Percentiles rank a stretch among this genome's conserved stretches.
Evolutionary conservation across 1,284 basidiomycete species (phyloP).

Genomic region (Neolentinus lepideus): DNA sequence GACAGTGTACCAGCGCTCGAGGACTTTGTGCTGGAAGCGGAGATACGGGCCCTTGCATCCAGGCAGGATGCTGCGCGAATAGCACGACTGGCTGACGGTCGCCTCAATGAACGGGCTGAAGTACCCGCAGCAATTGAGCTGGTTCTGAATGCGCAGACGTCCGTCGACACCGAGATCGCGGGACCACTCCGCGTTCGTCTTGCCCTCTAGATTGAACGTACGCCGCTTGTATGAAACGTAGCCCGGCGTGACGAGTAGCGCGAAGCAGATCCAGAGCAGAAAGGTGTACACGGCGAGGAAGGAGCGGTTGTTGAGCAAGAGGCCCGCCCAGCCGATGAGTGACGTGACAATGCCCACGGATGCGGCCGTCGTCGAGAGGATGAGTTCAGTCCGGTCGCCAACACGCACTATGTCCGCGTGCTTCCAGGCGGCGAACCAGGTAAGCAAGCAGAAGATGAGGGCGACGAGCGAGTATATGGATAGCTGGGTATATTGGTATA

Average conservation of each 20-base stretch:
- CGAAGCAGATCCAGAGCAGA: slow-evolving; percentile 52
- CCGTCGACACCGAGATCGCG: slow-evolving; percentile 38
- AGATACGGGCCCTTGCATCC: slow-evolving; percentile 54
- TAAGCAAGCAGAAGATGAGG: slow-evolving; percentile 45
- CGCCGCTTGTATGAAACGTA: slow-evolving; percentile 57
- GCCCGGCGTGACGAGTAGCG: slow-evolving; percentile 50
- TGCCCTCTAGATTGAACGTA: slow-evolving; percentile 59
- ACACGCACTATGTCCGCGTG: slow-evolving; percentile 52
- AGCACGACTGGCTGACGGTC: slow-evolving; percentile 48
- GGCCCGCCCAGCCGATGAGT: slow-evolving; percentile 53
- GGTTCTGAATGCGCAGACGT: slow-evolving; percentile 48
- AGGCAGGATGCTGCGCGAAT: slow-evolving; percentile 44
- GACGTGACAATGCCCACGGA: slow-evolving; percentile 43
- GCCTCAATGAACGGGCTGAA: slow-evolving; percentile 55
- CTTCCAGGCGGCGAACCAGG: slow-evolving; percentile 54
- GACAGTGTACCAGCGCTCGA: slow-evolving; percentile 47
- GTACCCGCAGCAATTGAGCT: slow-evolving; percentile 54
- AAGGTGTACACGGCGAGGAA: slow-evolving; percentile 55
- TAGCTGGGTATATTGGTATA: slow-evolving; percentile 26
- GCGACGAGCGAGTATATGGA: slow-evolving; percentile 41
- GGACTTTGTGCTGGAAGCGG: slow-evolving; percentile 37
- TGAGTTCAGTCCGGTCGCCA: slow-evolving; percentile 45
- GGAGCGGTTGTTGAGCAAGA: slow-evolving; percentile 57
- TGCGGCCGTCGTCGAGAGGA: slow-evolving; percentile 49
- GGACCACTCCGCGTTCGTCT: slow-evolving; percentile 55